A percentile compares a stretch with the other conserved stretches of the same genome.
These are phyloP conservation scores for Lonicera japonica DNA, from an alignment of 129 eudicot genomes.

Conservation along the genomic window DNA sequence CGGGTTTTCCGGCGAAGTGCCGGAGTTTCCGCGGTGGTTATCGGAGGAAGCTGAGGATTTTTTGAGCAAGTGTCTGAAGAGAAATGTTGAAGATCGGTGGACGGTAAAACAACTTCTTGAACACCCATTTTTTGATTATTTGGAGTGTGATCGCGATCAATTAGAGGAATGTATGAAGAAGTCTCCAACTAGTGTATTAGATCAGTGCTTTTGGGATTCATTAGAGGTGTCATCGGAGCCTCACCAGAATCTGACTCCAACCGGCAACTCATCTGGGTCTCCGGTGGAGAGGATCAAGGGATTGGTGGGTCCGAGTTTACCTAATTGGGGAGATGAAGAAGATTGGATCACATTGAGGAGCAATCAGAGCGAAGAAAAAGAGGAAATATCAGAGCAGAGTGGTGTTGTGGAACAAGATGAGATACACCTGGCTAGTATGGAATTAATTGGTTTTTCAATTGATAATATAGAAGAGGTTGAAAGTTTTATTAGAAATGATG, in stretches of 20 bases:
- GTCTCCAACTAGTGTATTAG: slow-evolving; percentile 70
- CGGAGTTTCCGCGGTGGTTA: slow-evolving; percentile 49
- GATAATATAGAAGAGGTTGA: slow-evolving; percentile 12
- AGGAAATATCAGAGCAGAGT: slow-evolving; percentile 5
- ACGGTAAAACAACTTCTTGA: slow-evolving; percentile 41
- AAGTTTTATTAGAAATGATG: slow-evolving; percentile 22
- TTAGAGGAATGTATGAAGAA: slow-evolving; percentile 18
- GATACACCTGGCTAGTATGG: neutral
- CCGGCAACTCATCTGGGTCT: slow-evolving; percentile 16
- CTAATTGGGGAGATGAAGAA: slow-evolving; percentile 46
- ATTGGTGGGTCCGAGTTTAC: slow-evolving; percentile 34
- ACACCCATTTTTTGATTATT: slow-evolving; percentile 45
- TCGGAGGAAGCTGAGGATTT: slow-evolving; percentile 51
- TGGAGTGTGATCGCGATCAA: slow-evolving; percentile 5
- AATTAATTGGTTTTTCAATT: neutral
- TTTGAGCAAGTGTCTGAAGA: slow-evolving; percentile 52
- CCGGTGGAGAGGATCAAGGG: slow-evolving; percentile 41
- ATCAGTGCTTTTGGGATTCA: slow-evolving; percentile 67
- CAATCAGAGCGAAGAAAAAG: slow-evolving; percentile 15
- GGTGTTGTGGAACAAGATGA: neutral
- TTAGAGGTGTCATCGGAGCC: slow-evolving; percentile 30
- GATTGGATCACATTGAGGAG: slow-evolving; percentile 66
- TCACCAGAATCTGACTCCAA: slow-evolving; percentile 7
- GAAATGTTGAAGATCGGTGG: slow-evolving; percentile 47
- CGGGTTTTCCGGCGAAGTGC: slow-evolving; percentile 55